Percentiles rank a stretch among this genome's conserved stretches.
These are phyloP conservation scores for Berkeleyomyces basicola DNA, from an alignment of 2,329 filamentous ascomycete species.

Conservation along the genomic window DNA sequence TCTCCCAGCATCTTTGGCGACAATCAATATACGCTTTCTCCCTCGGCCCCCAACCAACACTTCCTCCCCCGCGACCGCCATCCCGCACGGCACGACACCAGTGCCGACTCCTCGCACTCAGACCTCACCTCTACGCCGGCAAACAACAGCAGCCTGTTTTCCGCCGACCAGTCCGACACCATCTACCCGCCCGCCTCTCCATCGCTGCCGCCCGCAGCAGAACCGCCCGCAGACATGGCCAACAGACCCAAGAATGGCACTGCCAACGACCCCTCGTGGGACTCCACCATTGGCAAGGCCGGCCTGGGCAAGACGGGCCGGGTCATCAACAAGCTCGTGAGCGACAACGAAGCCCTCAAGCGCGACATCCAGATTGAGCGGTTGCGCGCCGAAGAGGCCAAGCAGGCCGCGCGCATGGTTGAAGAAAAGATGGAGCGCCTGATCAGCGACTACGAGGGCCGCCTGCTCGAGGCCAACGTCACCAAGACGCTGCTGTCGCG, in stretches of 20 bases:
- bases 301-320: conserved; percentile 58
- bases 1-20: neutral
- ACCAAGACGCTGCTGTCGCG: conserved; percentile 54
- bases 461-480: conserved; percentile 51
- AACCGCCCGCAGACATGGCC: conserved; percentile 14
- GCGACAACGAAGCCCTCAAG: conserved; percentile 63
- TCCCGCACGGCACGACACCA: neutral
- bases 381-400: conserved; percentile 51
- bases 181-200: conserved; percentile 8
- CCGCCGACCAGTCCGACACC: conserved; percentile 5
- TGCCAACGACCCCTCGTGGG: conserved; percentile 28
- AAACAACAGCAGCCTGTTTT: conserved; percentile 1
- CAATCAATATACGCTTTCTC: neutral
- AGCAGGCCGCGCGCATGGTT: conserved; percentile 47
- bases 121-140: conserved; percentile 20
- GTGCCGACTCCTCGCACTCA: neutral
- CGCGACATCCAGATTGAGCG: conserved; percentile 53
- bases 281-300: conserved; percentile 52
- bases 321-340: conserved; percentile 67
- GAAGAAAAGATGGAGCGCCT: conserved; percentile 57
- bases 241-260: neutral
- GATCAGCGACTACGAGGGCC: conserved; percentile 50
- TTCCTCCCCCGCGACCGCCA: neutral
- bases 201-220: conserved; percentile 15
- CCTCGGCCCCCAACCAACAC: neutral